Evolutionary conservation across 371 early-diverging fungal genomes (phyloP), one percentile per base, ranked within the genome.

Genomic region (Mortierella sp.): DNA sequence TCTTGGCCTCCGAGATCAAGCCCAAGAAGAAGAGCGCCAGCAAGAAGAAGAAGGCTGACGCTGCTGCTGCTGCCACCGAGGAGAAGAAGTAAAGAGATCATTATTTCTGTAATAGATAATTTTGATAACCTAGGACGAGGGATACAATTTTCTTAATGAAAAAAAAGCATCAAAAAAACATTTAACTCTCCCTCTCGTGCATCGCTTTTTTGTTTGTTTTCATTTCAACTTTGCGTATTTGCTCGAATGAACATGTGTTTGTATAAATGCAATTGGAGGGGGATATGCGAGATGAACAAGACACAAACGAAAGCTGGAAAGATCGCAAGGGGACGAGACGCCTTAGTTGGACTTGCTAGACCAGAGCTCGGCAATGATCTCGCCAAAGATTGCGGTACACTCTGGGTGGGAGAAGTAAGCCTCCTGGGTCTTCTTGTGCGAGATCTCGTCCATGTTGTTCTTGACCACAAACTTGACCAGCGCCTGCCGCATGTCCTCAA

Each of bases 1-100:
- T 95, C 44, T 87, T 95, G 66, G 90, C 90, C 53, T 87, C 90
- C 64, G 83, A 85, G 72, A 87, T 88, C 77, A 77, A 74, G 61
- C 79, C 76, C 47, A 85, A 80, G 66, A 79, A 80, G 72, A 88
- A 88, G 85, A 88, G 86, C 72, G 70, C 74, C 76, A 82, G 73
- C 68, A 87, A 87, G 77, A 87, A 87, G 81, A 77, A 77, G 74
- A 85, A 85, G 76, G 85, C 76, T 50, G 87, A 86, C 45, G 79
- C 72, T 66, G 71, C 82, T 58, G 74, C 80, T 64, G 70, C 80
- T 29, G 81, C 76, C 55, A 72, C 78, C 71, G 79, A 61, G 64
- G 85, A 83, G 79, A 77, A 80, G 79, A 72, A 87, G 85, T 75
- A 86, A 47, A 45, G 34, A 24, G 11, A 53, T 53, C 55, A 31